phyloP scores from a whole-genome alignment of 1,284 basidiomycete species.

The Chiua sp. region DNA sequence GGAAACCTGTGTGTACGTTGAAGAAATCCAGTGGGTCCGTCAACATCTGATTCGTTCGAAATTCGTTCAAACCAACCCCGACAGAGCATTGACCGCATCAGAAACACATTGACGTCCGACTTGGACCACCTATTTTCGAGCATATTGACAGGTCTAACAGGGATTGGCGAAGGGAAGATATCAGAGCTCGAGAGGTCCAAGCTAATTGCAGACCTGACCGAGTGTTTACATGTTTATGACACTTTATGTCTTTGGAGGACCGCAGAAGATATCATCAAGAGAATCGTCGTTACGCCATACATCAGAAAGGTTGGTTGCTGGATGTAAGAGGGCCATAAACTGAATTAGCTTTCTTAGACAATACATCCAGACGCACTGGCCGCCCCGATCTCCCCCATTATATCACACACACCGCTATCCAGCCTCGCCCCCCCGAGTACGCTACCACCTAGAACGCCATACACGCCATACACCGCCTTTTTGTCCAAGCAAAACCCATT shows the following conservation, averaged over 20 bases:
- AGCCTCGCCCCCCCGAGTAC: slow-evolving; percentile 30
- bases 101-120: slow-evolving; percentile 82
- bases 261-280: slow-evolving; percentile 84
- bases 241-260: slow-evolving; percentile 80
- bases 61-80: slow-evolving; percentile 16
- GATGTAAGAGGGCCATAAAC: neutral
- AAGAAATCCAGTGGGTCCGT: slow-evolving; percentile 87
- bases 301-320: slow-evolving; percentile 67
- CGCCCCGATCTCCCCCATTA: slow-evolving; percentile 72
- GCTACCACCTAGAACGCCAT: slow-evolving; percentile 72
- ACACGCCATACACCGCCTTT: slow-evolving; percentile 68
- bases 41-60: slow-evolving; percentile 24
- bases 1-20: slow-evolving; percentile 79
- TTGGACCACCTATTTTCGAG: slow-evolving; percentile 79
- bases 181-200: slow-evolving; percentile 71
- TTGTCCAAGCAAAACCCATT: slow-evolving; percentile 56
- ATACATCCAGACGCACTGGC: slow-evolving; percentile 72
- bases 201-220: slow-evolving; percentile 65
- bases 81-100: slow-evolving; percentile 83
- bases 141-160: slow-evolving; percentile 54
- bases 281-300: slow-evolving; percentile 73
- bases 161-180: slow-evolving; percentile 49
- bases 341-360: slow-evolving; percentile 51
- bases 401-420: slow-evolving; percentile 67
- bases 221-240: slow-evolving; percentile 87